phyloP scores from a whole-genome alignment of 345 rosid genomes.

The Brassica juncea region DNA sequence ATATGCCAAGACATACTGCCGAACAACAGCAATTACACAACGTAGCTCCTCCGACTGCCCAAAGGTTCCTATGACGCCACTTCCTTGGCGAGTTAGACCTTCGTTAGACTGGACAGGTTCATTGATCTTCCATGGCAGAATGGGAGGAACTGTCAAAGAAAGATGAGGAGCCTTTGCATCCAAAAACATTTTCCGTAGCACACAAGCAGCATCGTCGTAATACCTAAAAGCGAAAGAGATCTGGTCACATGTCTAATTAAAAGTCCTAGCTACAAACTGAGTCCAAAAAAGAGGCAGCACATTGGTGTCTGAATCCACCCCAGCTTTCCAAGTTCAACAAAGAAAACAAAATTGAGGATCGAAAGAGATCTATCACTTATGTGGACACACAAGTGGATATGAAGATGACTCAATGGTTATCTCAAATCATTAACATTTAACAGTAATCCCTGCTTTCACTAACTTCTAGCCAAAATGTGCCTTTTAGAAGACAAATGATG shows the following conservation, averaged over 20 bases:
- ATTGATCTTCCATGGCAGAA: slow-evolving; percentile 90
- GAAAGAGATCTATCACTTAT: too few species aligned
- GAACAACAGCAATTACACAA: slow-evolving; percentile 90
- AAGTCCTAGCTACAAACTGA: neutral
- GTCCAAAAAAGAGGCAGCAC: neutral
- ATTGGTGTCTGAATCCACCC: neutral
- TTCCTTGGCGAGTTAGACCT: slow-evolving; percentile 95
- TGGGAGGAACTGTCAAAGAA: slow-evolving; percentile 86
- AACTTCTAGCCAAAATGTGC: slow-evolving; percentile 8
- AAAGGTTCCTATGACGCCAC: slow-evolving; percentile 89
- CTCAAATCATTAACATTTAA: too few species aligned
- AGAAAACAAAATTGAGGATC: slow-evolving; percentile 5
- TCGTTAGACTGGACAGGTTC: slow-evolving; percentile 76
- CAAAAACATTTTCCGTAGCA: slow-evolving; percentile 89
- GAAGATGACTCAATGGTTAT: too few species aligned
- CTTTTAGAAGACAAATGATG: neutral
- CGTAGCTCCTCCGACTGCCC: slow-evolving; percentile 98
- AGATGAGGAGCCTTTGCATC: slow-evolving; percentile 99
- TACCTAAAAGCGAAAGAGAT: slow-evolving; percentile 54
- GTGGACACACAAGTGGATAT: too few species aligned
- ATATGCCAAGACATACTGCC: slow-evolving; percentile 72
- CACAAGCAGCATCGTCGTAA: slow-evolving; percentile 99
- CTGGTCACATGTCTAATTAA: slow-evolving; percentile 8
- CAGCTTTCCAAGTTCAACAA: slow-evolving; percentile 14
- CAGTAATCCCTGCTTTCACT: neutral